A percentile compares a stretch with the other conserved stretches of the same genome.
Conservation (phyloP, 805 yeast species). For the Wickerhamomyces chaumierensis region DNA sequence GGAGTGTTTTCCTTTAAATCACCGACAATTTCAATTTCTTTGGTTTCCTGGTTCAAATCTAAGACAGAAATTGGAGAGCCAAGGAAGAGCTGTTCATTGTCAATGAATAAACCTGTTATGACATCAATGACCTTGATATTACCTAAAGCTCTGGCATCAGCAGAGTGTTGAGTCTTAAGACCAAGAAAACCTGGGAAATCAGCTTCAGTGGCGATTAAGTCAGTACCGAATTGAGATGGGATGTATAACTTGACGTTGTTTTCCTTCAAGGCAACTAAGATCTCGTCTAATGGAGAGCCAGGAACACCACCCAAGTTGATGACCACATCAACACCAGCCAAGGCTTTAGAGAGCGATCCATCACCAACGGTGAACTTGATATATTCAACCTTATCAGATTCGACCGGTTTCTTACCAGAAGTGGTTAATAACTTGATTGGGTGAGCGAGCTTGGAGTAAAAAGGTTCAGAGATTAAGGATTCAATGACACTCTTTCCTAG, state of each 20-base stretch:
- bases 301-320: constrained; percentile 30
- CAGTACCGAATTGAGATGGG: constrained; percentile 53
- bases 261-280: constrained; percentile 29
- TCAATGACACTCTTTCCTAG: constrained; percentile 37
- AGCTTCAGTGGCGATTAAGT: constrained; percentile 20
- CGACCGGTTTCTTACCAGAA: constrained; percentile 10
- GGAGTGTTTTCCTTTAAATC: constrained; percentile 21
- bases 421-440: constrained; percentile 42
- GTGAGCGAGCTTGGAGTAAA: constrained; percentile 27
- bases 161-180: constrained; percentile 26
- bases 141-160: constrained; percentile 30
- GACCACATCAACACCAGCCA: constrained; percentile 39
- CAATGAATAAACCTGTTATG: constrained; percentile 28
- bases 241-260: constrained; percentile 37
- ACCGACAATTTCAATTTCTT: constrained; percentile 28
- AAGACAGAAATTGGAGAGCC: constrained; percentile 18
- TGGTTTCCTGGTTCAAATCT: constrained; percentile 26
- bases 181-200: constrained; percentile 25
- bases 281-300: constrained; percentile 20
- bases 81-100: constrained; percentile 15
- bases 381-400: constrained; percentile 13
- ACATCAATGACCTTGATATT: constrained; percentile 33
- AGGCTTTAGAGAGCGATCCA: constrained; percentile 21
- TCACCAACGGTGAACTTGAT: constrained; percentile 6
- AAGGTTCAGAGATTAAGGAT: constrained; percentile 32